phyloP scores from a whole-genome alignment of 805 yeast species.

The Metschnikowia vanudenii region DNA sequence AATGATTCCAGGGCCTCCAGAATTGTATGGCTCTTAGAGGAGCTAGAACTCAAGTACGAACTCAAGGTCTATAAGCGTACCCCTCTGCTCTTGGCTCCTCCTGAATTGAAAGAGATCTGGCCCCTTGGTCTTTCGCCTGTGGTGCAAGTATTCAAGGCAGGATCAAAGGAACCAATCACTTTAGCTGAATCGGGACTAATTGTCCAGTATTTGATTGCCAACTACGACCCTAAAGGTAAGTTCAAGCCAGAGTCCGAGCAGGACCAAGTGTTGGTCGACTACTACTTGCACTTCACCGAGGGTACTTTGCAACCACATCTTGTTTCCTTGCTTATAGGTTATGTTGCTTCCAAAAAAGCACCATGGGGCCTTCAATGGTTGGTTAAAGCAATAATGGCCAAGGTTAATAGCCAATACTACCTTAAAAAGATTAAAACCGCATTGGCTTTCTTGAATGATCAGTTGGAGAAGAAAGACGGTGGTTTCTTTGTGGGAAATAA shows the following conservation, averaged over 20 bases:
- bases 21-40: slow-evolving; percentile 39
- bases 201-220: slow-evolving; percentile 46
- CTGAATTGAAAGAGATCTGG: slow-evolving; percentile 30
- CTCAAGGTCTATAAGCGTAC: slow-evolving; percentile 30
- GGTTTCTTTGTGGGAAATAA: slow-evolving; percentile 39
- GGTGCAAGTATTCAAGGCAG: slow-evolving; percentile 16
- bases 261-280: slow-evolving; percentile 26
- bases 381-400: slow-evolving; percentile 22
- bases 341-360: slow-evolving; percentile 25
- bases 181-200: slow-evolving; percentile 65
- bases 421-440: slow-evolving; percentile 24
- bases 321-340: slow-evolving; percentile 25
- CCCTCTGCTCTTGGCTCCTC: slow-evolving; percentile 31
- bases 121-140: slow-evolving; percentile 41
- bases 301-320: slow-evolving; percentile 26
- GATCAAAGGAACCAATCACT: slow-evolving; percentile 18
- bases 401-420: slow-evolving; percentile 29
- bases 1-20: slow-evolving; percentile 36
- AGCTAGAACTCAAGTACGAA: slow-evolving; percentile 33
- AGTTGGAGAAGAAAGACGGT: slow-evolving; percentile 29
- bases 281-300: slow-evolving; percentile 27
- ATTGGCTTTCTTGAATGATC: slow-evolving; percentile 30
- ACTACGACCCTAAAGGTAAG: slow-evolving; percentile 45
- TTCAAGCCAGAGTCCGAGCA: slow-evolving; percentile 40
- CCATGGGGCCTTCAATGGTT: slow-evolving; percentile 28